A percentile compares a stretch with the other conserved stretches of the same genome.
These are phyloP conservation scores for Pestalotiopsis sp. DNA, from an alignment of 2,329 filamentous ascomycete genomes.

Conservation along the genomic window DNA sequence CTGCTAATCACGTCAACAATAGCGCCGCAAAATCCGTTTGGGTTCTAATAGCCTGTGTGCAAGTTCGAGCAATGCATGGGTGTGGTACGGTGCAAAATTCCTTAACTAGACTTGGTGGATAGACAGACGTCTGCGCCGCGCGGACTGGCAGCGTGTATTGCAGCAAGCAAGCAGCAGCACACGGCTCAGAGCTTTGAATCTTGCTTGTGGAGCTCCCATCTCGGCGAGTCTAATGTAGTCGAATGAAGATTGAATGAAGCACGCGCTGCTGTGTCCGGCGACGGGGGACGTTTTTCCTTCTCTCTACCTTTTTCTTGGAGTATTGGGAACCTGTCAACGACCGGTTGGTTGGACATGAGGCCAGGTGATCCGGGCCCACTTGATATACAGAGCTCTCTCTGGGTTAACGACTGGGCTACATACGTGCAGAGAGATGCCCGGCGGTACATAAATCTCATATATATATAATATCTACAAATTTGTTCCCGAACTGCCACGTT, in stretches of 20 bases:
- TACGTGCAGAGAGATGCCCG: not conserved
- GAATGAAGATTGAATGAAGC: not conserved
- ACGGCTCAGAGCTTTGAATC: not conserved
- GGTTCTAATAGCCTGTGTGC: constrained; percentile 37
- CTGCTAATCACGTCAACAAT: not conserved
- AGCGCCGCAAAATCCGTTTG: constrained; percentile 59
- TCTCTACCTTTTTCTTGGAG: not conserved
- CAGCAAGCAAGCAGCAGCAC: not conserved
- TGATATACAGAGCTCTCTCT: not conserved
- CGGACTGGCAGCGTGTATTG: not conserved
- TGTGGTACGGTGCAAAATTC: not conserved
- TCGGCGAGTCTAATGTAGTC: not conserved
- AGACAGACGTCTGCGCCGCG: not conserved
- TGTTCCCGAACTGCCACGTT: not conserved
- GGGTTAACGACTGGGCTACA: not conserved
- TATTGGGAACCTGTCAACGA: not conserved
- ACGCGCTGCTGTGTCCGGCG: not conserved
- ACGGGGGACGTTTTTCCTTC: not conserved
- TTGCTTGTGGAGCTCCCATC: not conserved
- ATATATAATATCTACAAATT: constrained; percentile 6
- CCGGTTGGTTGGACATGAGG: constrained; percentile 1
- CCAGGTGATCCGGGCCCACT: not conserved
- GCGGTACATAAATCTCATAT: constrained; percentile 4
- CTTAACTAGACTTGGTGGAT: not conserved
- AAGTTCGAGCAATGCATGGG: not conserved